phyloP scores from a whole-genome alignment of 2,329 filamentous ascomycete species.

The Colletotrichum siamense region DNA sequence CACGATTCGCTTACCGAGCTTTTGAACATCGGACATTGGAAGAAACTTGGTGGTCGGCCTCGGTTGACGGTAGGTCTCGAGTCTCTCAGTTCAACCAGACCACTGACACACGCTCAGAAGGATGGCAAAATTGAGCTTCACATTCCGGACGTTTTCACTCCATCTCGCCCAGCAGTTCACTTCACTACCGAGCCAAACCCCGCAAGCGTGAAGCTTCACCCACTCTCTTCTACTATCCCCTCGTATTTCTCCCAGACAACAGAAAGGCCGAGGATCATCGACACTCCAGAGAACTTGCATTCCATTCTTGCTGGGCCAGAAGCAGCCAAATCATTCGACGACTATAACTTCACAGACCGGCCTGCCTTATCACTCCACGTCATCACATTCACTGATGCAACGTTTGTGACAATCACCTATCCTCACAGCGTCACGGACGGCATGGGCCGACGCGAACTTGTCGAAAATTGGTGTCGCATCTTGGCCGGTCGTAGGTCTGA shows the following conservation, averaged over 20 bases:
- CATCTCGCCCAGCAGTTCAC: conserved; percentile 11
- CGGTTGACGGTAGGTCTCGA: too few species aligned
- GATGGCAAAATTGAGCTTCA: conserved; percentile 8
- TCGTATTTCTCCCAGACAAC: background rate
- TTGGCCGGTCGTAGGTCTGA: conserved; percentile 46
- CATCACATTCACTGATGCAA: conserved; percentile 53
- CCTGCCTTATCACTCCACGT: conserved; percentile 54
- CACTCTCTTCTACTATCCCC: conserved; percentile 4
- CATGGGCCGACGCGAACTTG: conserved; percentile 22
- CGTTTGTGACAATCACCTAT: conserved; percentile 50
- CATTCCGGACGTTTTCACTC: background rate
- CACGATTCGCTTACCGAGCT: conserved; percentile 38
- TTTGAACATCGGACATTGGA: conserved; percentile 48
- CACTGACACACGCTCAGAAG: background rate
- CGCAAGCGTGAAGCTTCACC: background rate
- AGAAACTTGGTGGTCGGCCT: conserved; percentile 49
- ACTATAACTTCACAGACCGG: conserved; percentile 45
- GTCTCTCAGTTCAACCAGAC: too few species aligned
- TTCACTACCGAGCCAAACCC: conserved; percentile 3
- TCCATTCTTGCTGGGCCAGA: conserved; percentile 20
- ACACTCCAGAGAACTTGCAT: conserved; percentile 6
- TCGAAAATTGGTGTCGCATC: conserved; percentile 46
- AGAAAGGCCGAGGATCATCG: background rate
- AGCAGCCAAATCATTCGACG: conserved; percentile 32
- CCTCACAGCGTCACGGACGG: conserved; percentile 47